These are phyloP conservation scores for Calcarisporium arbuscula DNA, from an alignment of 2,329 filamentous ascomycete genomes.

Conservation along the genomic window DNA sequence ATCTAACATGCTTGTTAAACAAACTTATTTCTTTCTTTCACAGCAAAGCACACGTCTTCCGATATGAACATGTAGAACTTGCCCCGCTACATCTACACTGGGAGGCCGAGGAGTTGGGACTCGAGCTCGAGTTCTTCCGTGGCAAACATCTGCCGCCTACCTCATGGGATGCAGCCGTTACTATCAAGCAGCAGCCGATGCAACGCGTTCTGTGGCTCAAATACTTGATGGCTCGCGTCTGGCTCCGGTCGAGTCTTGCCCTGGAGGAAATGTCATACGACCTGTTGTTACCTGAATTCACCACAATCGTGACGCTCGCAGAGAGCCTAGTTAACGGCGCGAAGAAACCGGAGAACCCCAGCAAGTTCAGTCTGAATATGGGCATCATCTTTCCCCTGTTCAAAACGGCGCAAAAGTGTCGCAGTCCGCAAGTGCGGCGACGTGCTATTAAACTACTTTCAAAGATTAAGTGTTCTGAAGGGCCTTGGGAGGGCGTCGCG, in stretches of 20 bases:
- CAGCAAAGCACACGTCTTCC: constrained; percentile 7
- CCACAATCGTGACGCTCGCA: constrained; percentile 8
- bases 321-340: constrained; percentile 1
- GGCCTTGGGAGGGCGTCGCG: constrained; percentile 7
- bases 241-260: constrained; percentile 6
- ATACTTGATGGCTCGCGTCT: constrained; percentile 7
- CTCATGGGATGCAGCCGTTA: not conserved
- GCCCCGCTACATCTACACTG: constrained; percentile 5
- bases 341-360: not conserved
- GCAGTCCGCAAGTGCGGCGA: constrained; percentile 8
- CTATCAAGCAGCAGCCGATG: no score
- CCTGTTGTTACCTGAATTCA: constrained; percentile 6
- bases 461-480: constrained; percentile 4
- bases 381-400: constrained; percentile 11
- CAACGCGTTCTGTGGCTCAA: constrained; percentile 9
- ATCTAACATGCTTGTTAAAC: constrained; percentile 2
- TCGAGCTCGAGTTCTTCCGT: constrained; percentile 6
- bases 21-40: constrained; percentile 7
- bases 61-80: constrained; percentile 4
- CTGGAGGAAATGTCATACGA: constrained; percentile 11
- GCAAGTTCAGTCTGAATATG: constrained; percentile 8
- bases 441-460: constrained; percentile 8
- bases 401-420: constrained; percentile 11
- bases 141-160: constrained; percentile 1
- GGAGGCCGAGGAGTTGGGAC: constrained; percentile 6